Evolutionary conservation across 345 rosid genomes (phyloP).

Genomic region (Eucalyptus sp.): DNA sequence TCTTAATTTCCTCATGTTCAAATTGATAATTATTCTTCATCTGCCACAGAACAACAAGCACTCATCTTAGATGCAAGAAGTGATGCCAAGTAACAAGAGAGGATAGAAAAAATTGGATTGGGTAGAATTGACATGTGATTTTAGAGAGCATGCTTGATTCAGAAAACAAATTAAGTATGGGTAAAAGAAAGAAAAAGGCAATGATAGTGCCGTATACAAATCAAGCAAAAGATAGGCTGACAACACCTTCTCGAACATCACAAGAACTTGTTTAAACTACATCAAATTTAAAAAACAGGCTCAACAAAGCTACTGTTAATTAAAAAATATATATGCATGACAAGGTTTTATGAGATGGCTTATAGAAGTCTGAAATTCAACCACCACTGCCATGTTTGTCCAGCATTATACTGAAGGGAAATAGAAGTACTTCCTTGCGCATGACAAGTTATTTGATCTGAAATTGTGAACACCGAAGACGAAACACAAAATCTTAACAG

Average conservation of each 20-base stretch:
- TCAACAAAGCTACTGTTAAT: not conserved
- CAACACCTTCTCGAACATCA: not conserved
- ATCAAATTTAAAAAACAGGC: not conserved
- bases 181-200: not conserved
- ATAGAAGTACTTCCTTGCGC: not conserved
- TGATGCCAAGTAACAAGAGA: not conserved
- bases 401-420: not conserved
- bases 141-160: not conserved
- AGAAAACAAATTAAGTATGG: not conserved
- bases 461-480: not conserved
- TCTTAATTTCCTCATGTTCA: slow-evolving; percentile 61
- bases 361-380: not conserved
- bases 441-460: not conserved
- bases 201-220: not conserved
- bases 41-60: slow-evolving; percentile 17
- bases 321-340: not conserved
- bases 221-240: not conserved
- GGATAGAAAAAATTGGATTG: not conserved
- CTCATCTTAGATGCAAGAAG: not conserved
- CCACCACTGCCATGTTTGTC: not conserved
- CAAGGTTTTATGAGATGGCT: not conserved
- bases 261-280: not conserved
- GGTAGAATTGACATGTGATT: not conserved
- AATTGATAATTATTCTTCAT: slow-evolving; percentile 42
- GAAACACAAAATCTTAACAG: not conserved